These are phyloP conservation scores for Suhomyces yuchorum DNA, from an alignment of 1,139 yeast species.

Conservation along the genomic window DNA sequence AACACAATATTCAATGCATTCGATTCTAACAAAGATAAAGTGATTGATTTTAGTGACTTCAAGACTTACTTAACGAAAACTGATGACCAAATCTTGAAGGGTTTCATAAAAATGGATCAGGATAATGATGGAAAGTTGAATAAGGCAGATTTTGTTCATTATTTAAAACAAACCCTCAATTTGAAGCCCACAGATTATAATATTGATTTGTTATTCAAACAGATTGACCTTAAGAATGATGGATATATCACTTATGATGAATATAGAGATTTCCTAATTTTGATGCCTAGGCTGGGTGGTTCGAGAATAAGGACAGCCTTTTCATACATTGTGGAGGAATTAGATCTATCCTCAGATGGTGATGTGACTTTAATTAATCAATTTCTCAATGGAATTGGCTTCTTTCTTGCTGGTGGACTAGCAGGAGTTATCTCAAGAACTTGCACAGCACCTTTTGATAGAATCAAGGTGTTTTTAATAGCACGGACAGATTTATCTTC, in stretches of 20 bases:
- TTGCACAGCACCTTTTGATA: slow-evolving; percentile 94
- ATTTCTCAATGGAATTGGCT: slow-evolving; percentile 81
- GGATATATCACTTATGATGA: slow-evolving; percentile 82
- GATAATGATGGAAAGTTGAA: slow-evolving; percentile 77
- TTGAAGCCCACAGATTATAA: slow-evolving; percentile 55
- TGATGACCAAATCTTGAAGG: slow-evolving; percentile 67
- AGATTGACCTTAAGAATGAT: slow-evolving; percentile 60
- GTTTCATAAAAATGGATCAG: slow-evolving; percentile 70
- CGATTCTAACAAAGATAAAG: slow-evolving; percentile 58
- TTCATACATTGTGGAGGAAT: slow-evolving; percentile 74
- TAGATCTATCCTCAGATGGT: slow-evolving; percentile 84
- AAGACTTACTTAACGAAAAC: slow-evolving; percentile 60
- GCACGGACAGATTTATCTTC: slow-evolving; percentile 86
- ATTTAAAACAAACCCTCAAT: slow-evolving; percentile 57
- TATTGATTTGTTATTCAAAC: slow-evolving; percentile 59
- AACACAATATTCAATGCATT: slow-evolving; percentile 55
- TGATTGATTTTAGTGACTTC: slow-evolving; percentile 63
- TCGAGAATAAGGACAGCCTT: slow-evolving; percentile 80
- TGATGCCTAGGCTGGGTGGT: slow-evolving; percentile 76
- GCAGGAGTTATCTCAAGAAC: slow-evolving; percentile 98
- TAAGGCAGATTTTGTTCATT: slow-evolving; percentile 64
- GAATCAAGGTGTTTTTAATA: slow-evolving; percentile 88
- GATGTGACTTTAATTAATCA: slow-evolving; percentile 85
- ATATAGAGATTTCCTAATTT: slow-evolving; percentile 77
- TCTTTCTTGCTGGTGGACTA: slow-evolving; percentile 89